These are phyloP conservation scores for Sugiyamaella xylanicola DNA, from an alignment of 1,139 yeast species.

Conservation along the genomic window DNA sequence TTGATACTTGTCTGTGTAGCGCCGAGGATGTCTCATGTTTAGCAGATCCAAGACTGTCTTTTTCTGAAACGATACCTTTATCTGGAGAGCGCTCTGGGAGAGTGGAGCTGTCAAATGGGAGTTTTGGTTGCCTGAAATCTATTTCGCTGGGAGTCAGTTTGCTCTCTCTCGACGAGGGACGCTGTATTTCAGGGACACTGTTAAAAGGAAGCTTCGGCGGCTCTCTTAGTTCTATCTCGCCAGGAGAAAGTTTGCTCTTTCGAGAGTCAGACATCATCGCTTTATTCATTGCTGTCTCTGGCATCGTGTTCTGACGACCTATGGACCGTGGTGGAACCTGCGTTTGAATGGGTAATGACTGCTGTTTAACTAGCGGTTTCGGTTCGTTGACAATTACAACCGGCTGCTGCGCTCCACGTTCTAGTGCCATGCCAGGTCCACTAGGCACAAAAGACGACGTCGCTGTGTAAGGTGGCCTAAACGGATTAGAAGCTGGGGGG, in stretches of 20 bases:
- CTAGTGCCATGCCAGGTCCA: neutral
- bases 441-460: no score
- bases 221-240: neutral
- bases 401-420: neutral
- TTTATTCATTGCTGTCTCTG: neutral
- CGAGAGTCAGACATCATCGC: neutral
- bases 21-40: neutral
- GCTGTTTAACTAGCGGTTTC: constrained; percentile 2
- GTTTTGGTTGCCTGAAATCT: constrained; percentile 6
- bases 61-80: no score
- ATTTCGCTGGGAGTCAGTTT: constrained; percentile 1
- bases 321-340: neutral
- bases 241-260: constrained; percentile 13
- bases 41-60: neutral
- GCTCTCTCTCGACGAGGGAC: neutral
- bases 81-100: no score
- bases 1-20: neutral
- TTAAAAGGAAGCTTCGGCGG: neutral
- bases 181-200: neutral
- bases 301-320: constrained; percentile 1
- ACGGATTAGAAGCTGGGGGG: no score
- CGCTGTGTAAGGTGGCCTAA: no score
- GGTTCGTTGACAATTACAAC: neutral
- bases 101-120: constrained; percentile 6
- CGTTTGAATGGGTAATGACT: neutral